A percentile compares a stretch with the other conserved stretches of the same genome.
Conservation (phyloP, 805 yeast species). For the Yarrowia deformans region DNA sequence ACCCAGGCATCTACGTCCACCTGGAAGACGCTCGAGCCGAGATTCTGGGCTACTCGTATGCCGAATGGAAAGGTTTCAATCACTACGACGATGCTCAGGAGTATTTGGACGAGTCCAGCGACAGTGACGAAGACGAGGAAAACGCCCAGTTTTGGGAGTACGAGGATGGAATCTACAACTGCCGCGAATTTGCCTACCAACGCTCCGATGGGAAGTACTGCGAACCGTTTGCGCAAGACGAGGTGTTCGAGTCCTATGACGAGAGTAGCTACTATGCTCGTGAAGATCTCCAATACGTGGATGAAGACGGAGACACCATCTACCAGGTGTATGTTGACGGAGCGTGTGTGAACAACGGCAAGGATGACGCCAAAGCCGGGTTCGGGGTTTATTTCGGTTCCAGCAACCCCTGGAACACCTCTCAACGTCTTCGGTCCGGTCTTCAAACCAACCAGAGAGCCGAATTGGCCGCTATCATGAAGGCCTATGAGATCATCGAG, state of each 20-base stretch:
- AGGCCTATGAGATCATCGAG: neutral
- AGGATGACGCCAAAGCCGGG: neutral
- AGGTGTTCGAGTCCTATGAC: neutral
- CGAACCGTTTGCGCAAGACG: neutral
- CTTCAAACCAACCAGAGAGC: neutral
- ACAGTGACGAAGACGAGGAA: neutral
- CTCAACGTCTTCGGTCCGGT: neutral
- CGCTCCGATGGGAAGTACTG: neutral
- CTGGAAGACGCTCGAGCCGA: neutral
- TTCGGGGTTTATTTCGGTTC: neutral
- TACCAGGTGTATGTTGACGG: neutral
- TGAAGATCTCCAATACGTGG: neutral
- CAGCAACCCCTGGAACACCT: neutral
- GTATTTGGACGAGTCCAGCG: neutral
- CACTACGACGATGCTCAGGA: neutral
- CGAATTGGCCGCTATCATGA: neutral
- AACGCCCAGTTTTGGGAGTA: neutral
- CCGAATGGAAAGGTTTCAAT: neutral
- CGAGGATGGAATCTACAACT: neutral
- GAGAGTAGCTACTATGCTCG: neutral
- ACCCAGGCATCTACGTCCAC: neutral
- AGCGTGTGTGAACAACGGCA: neutral
- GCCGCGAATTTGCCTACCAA: neutral
- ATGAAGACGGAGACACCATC: neutral
- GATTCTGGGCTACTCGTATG: neutral